A percentile compares a stretch with the other conserved stretches of the same genome.
Conservation (phyloP, 441 rosid genomes). For the Erodium trifolium region DNA sequence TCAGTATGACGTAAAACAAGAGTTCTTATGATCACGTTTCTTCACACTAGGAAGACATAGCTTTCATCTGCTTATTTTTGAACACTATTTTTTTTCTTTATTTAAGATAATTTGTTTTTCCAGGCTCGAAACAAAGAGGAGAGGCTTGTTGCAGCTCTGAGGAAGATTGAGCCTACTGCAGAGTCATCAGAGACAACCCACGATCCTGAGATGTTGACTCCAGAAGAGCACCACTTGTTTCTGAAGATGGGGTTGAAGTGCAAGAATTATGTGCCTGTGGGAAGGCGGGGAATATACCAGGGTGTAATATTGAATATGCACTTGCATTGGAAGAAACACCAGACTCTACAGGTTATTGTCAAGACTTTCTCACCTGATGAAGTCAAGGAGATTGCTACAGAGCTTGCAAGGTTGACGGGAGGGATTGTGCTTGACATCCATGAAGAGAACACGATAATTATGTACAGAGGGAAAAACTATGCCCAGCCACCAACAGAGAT, state of each 20-base stretch:
- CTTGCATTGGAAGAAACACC: conserved; percentile 98
- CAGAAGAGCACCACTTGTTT: conserved; percentile 83
- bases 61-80: background rate
- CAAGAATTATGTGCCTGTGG: conserved; percentile 88
- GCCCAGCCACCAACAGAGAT: conserved; percentile 92
- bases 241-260: conserved; percentile 86
- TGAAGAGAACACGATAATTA: conserved; percentile 73
- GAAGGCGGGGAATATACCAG: conserved; percentile 85
- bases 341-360: conserved; percentile 71
- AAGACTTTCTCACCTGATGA: conserved; percentile 81
- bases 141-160: conserved; percentile 54
- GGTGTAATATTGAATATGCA: conserved; percentile 97
- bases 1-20: background rate
- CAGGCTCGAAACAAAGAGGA: conserved; percentile 85
- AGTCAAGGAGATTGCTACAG: conserved; percentile 79
- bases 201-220: conserved; percentile 93
- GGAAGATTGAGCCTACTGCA: conserved; percentile 59
- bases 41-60: background rate
- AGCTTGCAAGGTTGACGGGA: conserved; percentile 71
- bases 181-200: conserved; percentile 62
- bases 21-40: background rate
- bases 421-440: conserved; percentile 84
- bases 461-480: conserved; percentile 95
- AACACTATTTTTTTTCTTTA: background rate
- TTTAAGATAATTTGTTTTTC: conserved; percentile 9